Evolutionary conservation across 2,329 filamentous ascomycete species (phyloP).

Genomic region (Xylariaceae sp.): DNA sequence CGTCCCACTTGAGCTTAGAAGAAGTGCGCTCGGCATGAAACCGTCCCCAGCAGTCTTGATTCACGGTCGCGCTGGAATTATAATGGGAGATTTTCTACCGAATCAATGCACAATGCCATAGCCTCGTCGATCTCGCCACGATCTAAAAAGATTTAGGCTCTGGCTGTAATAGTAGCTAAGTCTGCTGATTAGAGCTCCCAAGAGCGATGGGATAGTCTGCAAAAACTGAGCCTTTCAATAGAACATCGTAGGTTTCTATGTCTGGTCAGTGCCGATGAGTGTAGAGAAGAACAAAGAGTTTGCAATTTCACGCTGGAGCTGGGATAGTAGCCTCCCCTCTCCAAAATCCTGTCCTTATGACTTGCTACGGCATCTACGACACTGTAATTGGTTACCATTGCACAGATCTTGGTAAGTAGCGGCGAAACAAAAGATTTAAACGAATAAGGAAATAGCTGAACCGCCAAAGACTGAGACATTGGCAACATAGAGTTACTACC

Average conservation of each 20-base stretch:
- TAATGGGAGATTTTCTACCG: conserved; percentile 10
- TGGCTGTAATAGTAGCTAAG: conserved; percentile 17
- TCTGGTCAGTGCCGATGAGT: conserved; percentile 14
- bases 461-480: too few species aligned
- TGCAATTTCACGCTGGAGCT: conserved; percentile 5
- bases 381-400: too few species aligned
- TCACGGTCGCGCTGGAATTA: conserved; percentile 18
- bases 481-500: too few species aligned
- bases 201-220: conserved; percentile 16
- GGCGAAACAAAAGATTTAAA: too few species aligned
- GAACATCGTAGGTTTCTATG: conserved; percentile 9
- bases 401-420: too few species aligned
- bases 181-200: conserved; percentile 14
- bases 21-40: conserved; percentile 22
- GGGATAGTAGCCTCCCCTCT: too few species aligned
- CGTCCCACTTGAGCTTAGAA: conserved; percentile 25
- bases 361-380: too few species aligned
- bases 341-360: too few species aligned
- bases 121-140: not conserved
- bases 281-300: conserved; percentile 19
- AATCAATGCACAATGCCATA: conserved; percentile 9
- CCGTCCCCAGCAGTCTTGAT: conserved; percentile 24
- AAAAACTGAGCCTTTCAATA: conserved; percentile 8
- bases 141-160: not conserved
- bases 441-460: too few species aligned